phyloP scores from a whole-genome alignment of 169 alveolate genomes.

The Besnoitia besnoiti region DNA sequence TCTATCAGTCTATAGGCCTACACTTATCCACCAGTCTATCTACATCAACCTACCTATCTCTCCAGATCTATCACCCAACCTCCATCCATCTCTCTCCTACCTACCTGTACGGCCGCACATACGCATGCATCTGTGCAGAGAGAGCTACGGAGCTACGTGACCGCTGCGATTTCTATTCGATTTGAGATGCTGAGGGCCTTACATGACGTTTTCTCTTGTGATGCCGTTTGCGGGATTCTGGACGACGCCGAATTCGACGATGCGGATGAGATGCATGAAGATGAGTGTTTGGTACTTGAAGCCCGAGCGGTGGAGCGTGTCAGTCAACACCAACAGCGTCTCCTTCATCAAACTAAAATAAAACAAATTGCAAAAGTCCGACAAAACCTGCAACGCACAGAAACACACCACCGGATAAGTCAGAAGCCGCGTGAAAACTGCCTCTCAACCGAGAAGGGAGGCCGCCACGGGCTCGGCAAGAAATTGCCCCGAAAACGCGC shows the following conservation, averaged over 20 bases:
- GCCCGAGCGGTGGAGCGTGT: constrained; percentile 68
- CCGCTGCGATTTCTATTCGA: not conserved
- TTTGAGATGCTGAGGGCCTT: not conserved
- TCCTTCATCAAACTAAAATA: constrained; percentile 59
- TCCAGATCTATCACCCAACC: not conserved
- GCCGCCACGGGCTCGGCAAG: no score
- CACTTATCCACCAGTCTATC: not conserved
- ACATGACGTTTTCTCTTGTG: constrained; percentile 65
- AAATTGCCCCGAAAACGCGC: no score
- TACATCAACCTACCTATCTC: not conserved
- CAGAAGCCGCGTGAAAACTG: no score
- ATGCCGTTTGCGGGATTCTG: constrained; percentile 43
- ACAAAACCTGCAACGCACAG: constrained; percentile 45
- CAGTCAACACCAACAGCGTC: constrained; percentile 61
- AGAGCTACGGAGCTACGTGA: no score
- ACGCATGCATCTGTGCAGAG: no score
- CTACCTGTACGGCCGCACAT: not conserved
- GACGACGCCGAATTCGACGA: constrained; percentile 44
- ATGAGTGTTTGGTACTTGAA: constrained; percentile 65
- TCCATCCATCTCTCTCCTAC: not conserved
- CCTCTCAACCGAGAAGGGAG: no score
- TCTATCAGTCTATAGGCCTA: not conserved
- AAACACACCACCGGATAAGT: no score
- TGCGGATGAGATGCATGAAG: constrained; percentile 53
- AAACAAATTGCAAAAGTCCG: constrained; percentile 49